phyloP scores from a whole-genome alignment of 768 basidiomycete genomes.

The Boletus rubroflammeus region DNA sequence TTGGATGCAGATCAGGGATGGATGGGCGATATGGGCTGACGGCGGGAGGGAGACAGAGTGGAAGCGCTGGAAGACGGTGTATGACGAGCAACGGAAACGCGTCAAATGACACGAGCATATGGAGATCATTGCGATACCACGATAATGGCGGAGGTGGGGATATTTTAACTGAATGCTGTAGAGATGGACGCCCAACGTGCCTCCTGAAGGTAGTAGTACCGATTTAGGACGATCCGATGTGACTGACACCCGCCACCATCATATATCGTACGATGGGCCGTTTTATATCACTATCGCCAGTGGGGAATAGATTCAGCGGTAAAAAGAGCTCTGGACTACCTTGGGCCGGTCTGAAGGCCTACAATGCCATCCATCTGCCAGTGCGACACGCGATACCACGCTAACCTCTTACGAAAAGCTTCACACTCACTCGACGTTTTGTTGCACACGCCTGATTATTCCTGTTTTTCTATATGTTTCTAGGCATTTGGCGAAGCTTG shows the following conservation, averaged over 20 bases:
- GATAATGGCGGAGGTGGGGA: constrained; percentile 53
- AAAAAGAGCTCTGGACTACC: too few relatives aligned
- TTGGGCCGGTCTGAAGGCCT: too few relatives aligned
- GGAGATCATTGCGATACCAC: constrained; percentile 9
- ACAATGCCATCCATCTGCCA: too few relatives aligned
- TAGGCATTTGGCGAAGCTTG: constrained; percentile 1
- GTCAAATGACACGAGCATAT: constrained; percentile 2
- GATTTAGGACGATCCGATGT: too few relatives aligned
- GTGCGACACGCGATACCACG: too few relatives aligned
- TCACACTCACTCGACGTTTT: not conserved
- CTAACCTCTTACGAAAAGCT: too few relatives aligned
- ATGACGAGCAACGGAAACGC: constrained; percentile 41
- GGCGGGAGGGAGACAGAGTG: constrained; percentile 75
- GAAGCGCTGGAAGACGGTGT: constrained; percentile 58
- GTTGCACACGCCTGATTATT: not conserved
- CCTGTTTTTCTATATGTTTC: constrained; percentile 9
- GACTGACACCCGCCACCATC: too few relatives aligned
- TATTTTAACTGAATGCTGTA: constrained; percentile 13
- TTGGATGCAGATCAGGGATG: constrained; percentile 75
- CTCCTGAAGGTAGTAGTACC: too few relatives aligned
- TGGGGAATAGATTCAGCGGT: too few relatives aligned
- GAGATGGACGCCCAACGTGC: not conserved
- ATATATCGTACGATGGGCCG: too few relatives aligned
- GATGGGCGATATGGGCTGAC: constrained; percentile 79
- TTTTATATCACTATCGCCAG: too few relatives aligned